Evolutionary conservation across 176 grass and related monocot species (phyloP).

Genomic region (Rhynchospora pubera): DNA sequence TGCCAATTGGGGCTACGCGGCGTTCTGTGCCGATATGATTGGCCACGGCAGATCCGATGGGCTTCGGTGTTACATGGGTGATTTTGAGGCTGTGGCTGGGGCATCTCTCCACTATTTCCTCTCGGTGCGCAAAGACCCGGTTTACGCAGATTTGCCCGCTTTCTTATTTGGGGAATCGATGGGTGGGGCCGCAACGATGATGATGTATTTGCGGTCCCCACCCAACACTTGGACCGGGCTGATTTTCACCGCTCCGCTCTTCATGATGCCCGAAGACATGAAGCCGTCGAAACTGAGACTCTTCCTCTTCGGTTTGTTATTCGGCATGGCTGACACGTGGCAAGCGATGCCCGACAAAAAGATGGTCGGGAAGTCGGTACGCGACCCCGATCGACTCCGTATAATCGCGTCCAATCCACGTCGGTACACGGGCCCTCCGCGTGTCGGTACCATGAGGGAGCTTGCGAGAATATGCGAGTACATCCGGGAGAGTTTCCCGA

Average conservation of each 20-base stretch:
- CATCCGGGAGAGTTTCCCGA: constrained; percentile 31
- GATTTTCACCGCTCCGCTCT: constrained; percentile 55
- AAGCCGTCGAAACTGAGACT: constrained; percentile 47
- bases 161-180: constrained; percentile 74
- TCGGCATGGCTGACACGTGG: constrained; percentile 71
- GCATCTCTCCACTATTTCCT: constrained; percentile 58
- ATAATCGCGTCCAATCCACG: constrained; percentile 41
- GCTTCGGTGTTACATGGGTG: constrained; percentile 59
- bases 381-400: constrained; percentile 30
- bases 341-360: constrained; percentile 46
- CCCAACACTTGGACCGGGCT: constrained; percentile 39
- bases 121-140: constrained; percentile 24
- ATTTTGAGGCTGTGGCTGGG: constrained; percentile 48
- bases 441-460: constrained; percentile 53
- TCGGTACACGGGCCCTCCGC: constrained; percentile 24
- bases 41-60: constrained; percentile 68
- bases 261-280: constrained; percentile 59
- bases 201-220: constrained; percentile 58
- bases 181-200: constrained; percentile 52
- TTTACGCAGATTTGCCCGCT: constrained; percentile 34
- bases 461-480: constrained; percentile 40
- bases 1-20: constrained; percentile 53
- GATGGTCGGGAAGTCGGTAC: constrained; percentile 42
- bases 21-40: constrained; percentile 62
- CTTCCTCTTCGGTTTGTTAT: constrained; percentile 58